phyloP scores from a whole-genome alignment of 2,329 filamentous ascomycete genomes.

The Microcyclospora pomicola region DNA sequence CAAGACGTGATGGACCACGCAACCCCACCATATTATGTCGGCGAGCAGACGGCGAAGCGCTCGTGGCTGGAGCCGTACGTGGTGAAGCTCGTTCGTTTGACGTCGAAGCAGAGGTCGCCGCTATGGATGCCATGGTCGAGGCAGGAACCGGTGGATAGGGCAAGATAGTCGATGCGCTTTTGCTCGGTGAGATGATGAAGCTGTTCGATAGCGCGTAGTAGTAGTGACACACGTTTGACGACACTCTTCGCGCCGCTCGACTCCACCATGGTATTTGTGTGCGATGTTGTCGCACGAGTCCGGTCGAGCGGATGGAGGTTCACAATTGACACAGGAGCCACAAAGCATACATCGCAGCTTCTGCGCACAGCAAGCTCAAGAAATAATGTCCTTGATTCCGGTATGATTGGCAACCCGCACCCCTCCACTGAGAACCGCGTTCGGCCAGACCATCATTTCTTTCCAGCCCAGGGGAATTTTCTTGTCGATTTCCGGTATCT shows the following conservation, averaged over 20 bases:
- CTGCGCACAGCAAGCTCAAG: too few relatives aligned
- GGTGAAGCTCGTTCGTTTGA: slow-evolving; percentile 28
- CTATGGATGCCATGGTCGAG: slow-evolving; percentile 21
- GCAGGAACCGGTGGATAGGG: slow-evolving; percentile 20
- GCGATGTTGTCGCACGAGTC: too few relatives aligned
- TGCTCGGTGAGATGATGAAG: slow-evolving; percentile 8
- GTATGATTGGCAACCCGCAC: too few relatives aligned
- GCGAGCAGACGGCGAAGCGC: slow-evolving; percentile 23
- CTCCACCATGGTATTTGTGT: too few relatives aligned
- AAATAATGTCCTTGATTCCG: too few relatives aligned
- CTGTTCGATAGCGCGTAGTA: slow-evolving; percentile 19
- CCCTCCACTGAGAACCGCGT: slow-evolving; percentile 3
- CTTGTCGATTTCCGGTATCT: slow-evolving; percentile 10
- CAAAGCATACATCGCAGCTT: too few relatives aligned
- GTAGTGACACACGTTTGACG: too few relatives aligned
- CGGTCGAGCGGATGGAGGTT: not conserved
- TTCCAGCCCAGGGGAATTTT: slow-evolving; percentile 11
- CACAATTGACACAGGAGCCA: not conserved
- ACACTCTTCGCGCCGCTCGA: too few relatives aligned
- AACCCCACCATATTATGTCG: slow-evolving; percentile 21
- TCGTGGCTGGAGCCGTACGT: slow-evolving; percentile 24
- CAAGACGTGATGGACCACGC: slow-evolving; percentile 16
- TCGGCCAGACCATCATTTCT: slow-evolving; percentile 13
- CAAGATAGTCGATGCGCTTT: slow-evolving; percentile 21
- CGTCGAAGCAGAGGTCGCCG: slow-evolving; percentile 25